Evolutionary conservation across 306 rosid species (phyloP).

Genomic region (Dalbergia oliveri): DNA sequence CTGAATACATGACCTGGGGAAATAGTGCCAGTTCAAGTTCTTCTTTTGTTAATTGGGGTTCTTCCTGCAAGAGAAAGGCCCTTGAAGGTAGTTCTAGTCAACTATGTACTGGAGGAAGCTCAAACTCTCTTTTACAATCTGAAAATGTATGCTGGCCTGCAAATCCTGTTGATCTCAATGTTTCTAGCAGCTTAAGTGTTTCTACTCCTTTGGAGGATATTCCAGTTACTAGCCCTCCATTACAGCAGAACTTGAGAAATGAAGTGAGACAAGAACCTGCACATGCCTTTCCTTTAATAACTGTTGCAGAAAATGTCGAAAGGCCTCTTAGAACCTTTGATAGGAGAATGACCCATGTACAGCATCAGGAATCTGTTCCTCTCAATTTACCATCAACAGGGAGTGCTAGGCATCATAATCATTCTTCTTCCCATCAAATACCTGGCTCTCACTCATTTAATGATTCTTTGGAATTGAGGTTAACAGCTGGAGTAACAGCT

Average conservation of each 20-base stretch:
- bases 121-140: slow-evolving; percentile 63
- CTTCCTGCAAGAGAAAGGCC: slow-evolving; percentile 87
- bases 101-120: slow-evolving; percentile 67
- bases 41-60: slow-evolving; percentile 76
- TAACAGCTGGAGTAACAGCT: slow-evolving; percentile 63
- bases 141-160: slow-evolving; percentile 62
- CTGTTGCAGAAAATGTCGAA: slow-evolving; percentile 56
- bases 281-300: slow-evolving; percentile 61
- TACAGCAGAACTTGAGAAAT: slow-evolving; percentile 58
- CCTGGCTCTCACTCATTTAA: slow-evolving; percentile 51
- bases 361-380: slow-evolving; percentile 66
- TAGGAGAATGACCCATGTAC: slow-evolving; percentile 54
- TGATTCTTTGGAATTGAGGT: slow-evolving; percentile 66
- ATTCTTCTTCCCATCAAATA: slow-evolving; percentile 54
- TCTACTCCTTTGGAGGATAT: slow-evolving; percentile 55
- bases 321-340: slow-evolving; percentile 55
- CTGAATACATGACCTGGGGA: slow-evolving; percentile 62
- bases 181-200: slow-evolving; percentile 63
- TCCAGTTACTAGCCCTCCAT: slow-evolving; percentile 56
- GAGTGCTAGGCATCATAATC: slow-evolving; percentile 53
- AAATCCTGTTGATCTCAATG: slow-evolving; percentile 52
- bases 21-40: slow-evolving; percentile 60
- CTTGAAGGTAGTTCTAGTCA: slow-evolving; percentile 80
- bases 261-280: slow-evolving; percentile 61
- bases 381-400: slow-evolving; percentile 62